phyloP scores from a whole-genome alignment of 2,329 filamentous ascomycete species.

The Pseudonectria foliicola region DNA sequence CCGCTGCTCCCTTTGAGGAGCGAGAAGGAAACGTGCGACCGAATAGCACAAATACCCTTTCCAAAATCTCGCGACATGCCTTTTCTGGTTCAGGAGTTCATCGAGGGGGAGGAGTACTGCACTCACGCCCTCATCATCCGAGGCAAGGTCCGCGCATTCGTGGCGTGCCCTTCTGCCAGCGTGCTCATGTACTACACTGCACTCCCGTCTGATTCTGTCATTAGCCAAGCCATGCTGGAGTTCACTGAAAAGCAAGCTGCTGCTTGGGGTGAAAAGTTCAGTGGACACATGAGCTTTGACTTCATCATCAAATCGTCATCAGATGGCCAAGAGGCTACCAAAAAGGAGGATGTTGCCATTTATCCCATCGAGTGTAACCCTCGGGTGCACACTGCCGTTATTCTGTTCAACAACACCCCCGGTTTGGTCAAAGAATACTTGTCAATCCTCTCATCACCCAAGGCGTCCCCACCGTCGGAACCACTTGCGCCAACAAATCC shows the following conservation, averaged over 20 bases:
- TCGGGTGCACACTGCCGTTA: constrained; percentile 59
- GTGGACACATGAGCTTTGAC: constrained; percentile 67
- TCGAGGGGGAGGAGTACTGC: constrained; percentile 57
- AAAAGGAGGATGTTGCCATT: constrained; percentile 29
- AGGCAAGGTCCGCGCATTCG: constrained; percentile 58
- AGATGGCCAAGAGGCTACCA: constrained; percentile 4
- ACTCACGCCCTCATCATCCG: constrained; percentile 63
- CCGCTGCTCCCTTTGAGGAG: constrained; percentile 54
- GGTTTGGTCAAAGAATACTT: constrained; percentile 48
- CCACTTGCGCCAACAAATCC: constrained; percentile 17
- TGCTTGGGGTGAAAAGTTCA: constrained; percentile 44
- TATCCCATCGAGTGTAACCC: constrained; percentile 69
- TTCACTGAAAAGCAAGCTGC: constrained; percentile 56
- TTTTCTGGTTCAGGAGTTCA: constrained; percentile 58
- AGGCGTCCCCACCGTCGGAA: constrained; percentile 1
- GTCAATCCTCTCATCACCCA: constrained; percentile 29
- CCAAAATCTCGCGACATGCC: constrained; percentile 33
- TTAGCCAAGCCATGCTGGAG: constrained; percentile 53
- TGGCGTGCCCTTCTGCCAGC: constrained; percentile 56
- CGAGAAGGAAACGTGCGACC: constrained; percentile 46
- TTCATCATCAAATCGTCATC: constrained; percentile 48
- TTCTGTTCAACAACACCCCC: constrained; percentile 46
- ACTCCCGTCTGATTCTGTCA: constrained; percentile 44
- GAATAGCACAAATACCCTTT: constrained; percentile 38
- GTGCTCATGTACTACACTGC: constrained; percentile 60